Evolutionary conservation across 805 yeast genomes (phyloP).

Genomic region (Suhomyces kilbournensis): DNA sequence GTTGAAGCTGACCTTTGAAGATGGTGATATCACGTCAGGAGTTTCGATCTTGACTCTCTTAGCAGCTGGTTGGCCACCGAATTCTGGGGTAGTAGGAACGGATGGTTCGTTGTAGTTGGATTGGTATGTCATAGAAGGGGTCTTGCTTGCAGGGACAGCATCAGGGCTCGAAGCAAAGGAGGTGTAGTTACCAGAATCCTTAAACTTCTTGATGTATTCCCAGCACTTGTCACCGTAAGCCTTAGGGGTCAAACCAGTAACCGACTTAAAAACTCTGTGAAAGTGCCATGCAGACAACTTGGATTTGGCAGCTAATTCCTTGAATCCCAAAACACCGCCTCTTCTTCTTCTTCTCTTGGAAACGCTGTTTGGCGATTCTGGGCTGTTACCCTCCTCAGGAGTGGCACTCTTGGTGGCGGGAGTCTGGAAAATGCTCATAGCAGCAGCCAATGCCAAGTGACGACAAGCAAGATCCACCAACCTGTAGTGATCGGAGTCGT

Average conservation of each 20-base stretch:
- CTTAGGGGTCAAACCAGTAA: constrained; percentile 85
- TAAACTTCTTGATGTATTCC: constrained; percentile 35
- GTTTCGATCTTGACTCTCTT: constrained; percentile 14
- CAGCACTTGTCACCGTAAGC: constrained; percentile 84
- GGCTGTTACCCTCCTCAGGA: constrained; percentile 16
- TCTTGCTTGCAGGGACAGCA: not conserved
- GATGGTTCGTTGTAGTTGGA: constrained; percentile 3
- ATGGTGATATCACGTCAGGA: constrained; percentile 1
- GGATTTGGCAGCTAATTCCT: constrained; percentile 82
- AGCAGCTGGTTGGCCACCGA: constrained; percentile 4
- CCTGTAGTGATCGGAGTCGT: constrained; percentile 66
- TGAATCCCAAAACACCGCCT: constrained; percentile 80
- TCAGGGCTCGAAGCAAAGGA: not conserved
- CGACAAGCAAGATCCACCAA: constrained; percentile 78
- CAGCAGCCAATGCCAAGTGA: constrained; percentile 80
- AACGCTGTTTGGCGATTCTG: constrained; percentile 6
- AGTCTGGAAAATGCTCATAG: constrained; percentile 35
- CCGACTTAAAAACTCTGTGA: constrained; percentile 83
- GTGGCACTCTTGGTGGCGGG: constrained; percentile 16
- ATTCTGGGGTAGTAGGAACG: constrained; percentile 11
- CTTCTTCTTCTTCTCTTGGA: constrained; percentile 53
- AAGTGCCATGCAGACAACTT: constrained; percentile 90
- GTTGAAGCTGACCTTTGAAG: constrained; percentile 8
- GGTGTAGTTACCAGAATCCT: constrained; percentile 15
- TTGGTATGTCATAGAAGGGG: constrained; percentile 5